Percentiles rank a stretch among this genome's conserved stretches.
Evolutionary conservation across 139 green algal species (phyloP).

Genomic region (Chlorella sp.): DNA sequence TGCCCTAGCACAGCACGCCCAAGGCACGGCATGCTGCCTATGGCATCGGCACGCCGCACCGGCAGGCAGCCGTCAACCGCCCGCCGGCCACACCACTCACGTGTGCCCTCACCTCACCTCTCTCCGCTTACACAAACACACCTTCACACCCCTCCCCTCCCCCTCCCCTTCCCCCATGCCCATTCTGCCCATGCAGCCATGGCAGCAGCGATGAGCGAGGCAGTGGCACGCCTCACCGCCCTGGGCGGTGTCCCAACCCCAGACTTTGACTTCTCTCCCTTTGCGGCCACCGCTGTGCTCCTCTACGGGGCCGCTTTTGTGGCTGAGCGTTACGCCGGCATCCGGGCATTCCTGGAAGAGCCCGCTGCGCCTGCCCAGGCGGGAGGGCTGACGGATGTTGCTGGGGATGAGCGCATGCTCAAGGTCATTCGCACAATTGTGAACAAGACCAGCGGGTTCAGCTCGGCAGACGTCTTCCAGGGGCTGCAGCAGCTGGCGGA

Average conservation of each 20-base stretch:
- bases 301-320: slow-evolving; percentile 84
- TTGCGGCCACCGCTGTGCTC: slow-evolving; percentile 65
- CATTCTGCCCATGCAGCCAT: not conserved
- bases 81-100: too few relatives aligned
- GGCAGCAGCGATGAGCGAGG: slow-evolving; percentile 51
- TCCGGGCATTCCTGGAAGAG: slow-evolving; percentile 72
- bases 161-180: not conserved
- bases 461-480: slow-evolving; percentile 71
- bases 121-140: too few relatives aligned
- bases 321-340: slow-evolving; percentile 78
- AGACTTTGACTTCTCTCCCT: slow-evolving; percentile 72
- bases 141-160: not conserved
- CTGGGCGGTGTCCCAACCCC: slow-evolving; percentile 59
- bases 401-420: slow-evolving; percentile 68
- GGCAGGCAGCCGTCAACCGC: not conserved
- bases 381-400: not conserved
- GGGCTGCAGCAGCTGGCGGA: slow-evolving; percentile 40
- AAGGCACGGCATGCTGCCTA: too few relatives aligned
- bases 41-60: not conserved
- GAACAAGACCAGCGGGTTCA: slow-evolving; percentile 49
- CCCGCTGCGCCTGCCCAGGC: not conserved
- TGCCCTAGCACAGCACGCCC: too few relatives aligned
- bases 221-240: slow-evolving; percentile 47
- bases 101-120: too few relatives aligned
- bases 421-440: slow-evolving; percentile 77